A percentile compares a stretch with the other conserved stretches of the same genome.
Evolutionary conservation across 805 yeast genomes (phyloP).

Genomic region (Middelhovenomyces tepae): DNA sequence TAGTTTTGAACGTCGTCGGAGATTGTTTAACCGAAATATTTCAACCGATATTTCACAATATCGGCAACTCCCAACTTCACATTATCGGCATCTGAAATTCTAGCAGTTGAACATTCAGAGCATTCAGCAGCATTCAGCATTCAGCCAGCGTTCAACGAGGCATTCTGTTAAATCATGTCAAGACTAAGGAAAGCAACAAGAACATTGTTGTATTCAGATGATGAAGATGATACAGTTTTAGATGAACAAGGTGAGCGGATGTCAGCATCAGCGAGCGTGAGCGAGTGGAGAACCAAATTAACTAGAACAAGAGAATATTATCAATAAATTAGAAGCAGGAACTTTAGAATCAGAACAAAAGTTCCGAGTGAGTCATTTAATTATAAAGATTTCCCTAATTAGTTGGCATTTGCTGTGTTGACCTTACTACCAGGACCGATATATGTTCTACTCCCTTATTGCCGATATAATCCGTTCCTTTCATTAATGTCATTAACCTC

Average conservation of each 20-base stretch:
- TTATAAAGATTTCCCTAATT: constrained; percentile 6
- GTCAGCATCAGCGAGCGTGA: not conserved
- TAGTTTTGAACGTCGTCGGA: too few relatives aligned
- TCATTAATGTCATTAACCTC: constrained; percentile 22
- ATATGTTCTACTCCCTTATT: constrained; percentile 21
- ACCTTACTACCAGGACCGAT: constrained; percentile 26
- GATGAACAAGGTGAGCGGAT: constrained; percentile 16
- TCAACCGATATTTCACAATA: too few relatives aligned
- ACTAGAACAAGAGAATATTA: constrained; percentile 24
- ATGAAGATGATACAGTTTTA: constrained; percentile 7
- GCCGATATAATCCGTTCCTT: constrained; percentile 21
- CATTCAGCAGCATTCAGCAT: too few relatives aligned
- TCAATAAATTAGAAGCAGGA: constrained; percentile 18
- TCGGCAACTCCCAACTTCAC: too few relatives aligned
- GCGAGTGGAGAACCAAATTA: constrained; percentile 17
- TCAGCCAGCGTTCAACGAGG: too few relatives aligned
- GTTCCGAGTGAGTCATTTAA: constrained; percentile 12
- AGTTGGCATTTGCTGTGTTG: constrained; percentile 20
- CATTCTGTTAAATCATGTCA: constrained; percentile 19
- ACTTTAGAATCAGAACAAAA: constrained; percentile 17
- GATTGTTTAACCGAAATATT: too few relatives aligned
- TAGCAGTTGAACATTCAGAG: too few relatives aligned
- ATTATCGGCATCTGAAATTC: too few relatives aligned
- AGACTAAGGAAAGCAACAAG: constrained; percentile 16
- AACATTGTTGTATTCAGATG: constrained; percentile 8